These are phyloP conservation scores for Phytophthora tubulina DNA, from an alignment of 352 stramenopile species.

Conservation along the genomic window DNA sequence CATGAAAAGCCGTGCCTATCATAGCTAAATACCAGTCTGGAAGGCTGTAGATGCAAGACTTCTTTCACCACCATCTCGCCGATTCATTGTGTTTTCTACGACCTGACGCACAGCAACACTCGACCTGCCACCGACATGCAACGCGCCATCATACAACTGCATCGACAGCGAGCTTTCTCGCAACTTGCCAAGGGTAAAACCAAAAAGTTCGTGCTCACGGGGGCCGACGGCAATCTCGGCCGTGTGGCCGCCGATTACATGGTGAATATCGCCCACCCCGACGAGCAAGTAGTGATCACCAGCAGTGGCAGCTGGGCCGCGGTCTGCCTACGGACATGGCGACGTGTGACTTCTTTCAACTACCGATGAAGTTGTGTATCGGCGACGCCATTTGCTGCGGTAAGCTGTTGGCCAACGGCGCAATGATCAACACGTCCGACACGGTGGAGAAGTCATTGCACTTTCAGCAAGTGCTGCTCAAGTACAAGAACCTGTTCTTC, in stretches of 20 bases:
- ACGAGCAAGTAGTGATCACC: conserved; percentile 34
- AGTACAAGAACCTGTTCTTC: conserved; percentile 43
- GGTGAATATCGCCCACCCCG: conserved; percentile 34
- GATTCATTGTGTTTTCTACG: no score
- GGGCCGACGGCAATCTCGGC: conserved; percentile 40
- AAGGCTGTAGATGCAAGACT: no score
- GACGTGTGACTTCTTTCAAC: conserved; percentile 32
- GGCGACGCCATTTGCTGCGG: conserved; percentile 40
- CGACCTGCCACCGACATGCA: no score
- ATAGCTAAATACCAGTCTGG: no score
- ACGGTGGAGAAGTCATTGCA: conserved; percentile 36
- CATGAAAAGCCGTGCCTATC: no score
- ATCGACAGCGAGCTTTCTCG: no score
- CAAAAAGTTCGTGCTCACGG: conserved; percentile 37
- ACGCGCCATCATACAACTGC: no score
- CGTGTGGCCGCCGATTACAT: conserved; percentile 33
- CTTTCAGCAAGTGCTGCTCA: conserved; percentile 34
- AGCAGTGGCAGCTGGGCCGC: conserved; percentile 39
- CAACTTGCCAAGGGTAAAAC: no score
- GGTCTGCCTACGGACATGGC: conserved; percentile 33
- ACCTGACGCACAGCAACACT: no score
- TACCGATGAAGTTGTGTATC: conserved; percentile 46
- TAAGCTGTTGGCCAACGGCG: conserved; percentile 38
- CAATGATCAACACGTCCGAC: conserved; percentile 32
- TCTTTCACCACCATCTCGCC: no score